These are phyloP conservation scores for Aspergillus aculeatus DNA, from an alignment of 2,329 filamentous ascomycete species.

Conservation along the genomic window DNA sequence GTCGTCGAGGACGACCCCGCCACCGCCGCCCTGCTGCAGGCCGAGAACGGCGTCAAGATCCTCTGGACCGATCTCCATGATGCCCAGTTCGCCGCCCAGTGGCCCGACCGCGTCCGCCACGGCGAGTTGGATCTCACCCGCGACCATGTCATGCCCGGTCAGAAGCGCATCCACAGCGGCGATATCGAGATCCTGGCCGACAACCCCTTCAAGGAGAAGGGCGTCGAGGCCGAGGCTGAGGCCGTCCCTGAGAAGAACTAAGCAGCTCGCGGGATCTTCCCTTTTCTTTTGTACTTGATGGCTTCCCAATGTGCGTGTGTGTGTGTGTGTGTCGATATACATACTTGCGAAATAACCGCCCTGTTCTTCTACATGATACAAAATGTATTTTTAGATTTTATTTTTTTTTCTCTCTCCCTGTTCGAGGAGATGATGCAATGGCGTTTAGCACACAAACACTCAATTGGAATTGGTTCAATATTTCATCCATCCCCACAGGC, in stretches of 20 bases:
- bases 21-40: slow-evolving; percentile 26
- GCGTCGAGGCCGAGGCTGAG: slow-evolving; percentile 10
- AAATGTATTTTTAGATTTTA: slow-evolving; percentile 27
- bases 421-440: slow-evolving; percentile 16
- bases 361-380: slow-evolving; percentile 12
- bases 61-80: slow-evolving; percentile 49
- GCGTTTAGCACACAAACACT: slow-evolving; percentile 19
- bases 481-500: background rate
- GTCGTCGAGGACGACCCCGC: slow-evolving; percentile 7
- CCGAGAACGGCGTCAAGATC: slow-evolving; percentile 40
- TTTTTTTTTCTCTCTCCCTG: background rate
- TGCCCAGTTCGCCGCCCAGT: slow-evolving; percentile 41
- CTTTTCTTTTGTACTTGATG: background rate
- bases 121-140: slow-evolving; percentile 40
- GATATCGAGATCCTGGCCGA: slow-evolving; percentile 26
- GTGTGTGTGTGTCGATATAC: background rate
- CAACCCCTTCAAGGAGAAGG: slow-evolving; percentile 26
- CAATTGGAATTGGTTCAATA: background rate
- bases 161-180: slow-evolving; percentile 21
- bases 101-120: slow-evolving; percentile 46
- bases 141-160: slow-evolving; percentile 37
- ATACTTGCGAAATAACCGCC: background rate
- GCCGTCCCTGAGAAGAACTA: background rate
- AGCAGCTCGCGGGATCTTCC: slow-evolving; percentile 1
- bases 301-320: slow-evolving; percentile 20